phyloP scores from a whole-genome alignment of 371 early-diverging fungal genomes.

The Mortierella sp. region DNA sequence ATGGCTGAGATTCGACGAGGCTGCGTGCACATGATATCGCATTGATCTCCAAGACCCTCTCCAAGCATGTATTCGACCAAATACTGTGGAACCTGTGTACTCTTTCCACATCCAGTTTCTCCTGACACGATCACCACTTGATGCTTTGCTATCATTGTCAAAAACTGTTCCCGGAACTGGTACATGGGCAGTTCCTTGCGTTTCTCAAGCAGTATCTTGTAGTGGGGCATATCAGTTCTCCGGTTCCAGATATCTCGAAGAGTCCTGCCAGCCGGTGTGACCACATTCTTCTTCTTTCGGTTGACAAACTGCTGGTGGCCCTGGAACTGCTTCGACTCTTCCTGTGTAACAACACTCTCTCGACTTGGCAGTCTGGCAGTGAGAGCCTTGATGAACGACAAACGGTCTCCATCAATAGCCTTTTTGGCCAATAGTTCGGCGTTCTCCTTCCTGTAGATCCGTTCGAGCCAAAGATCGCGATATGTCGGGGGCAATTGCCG shows the following conservation, averaged over 20 bases:
- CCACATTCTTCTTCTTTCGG: conserved; percentile 9
- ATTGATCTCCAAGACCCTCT: conserved; percentile 52
- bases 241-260: conserved; percentile 36
- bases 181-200: conserved; percentile 72
- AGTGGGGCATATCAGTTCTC: conserved; percentile 50
- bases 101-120: conserved; percentile 96
- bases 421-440: conserved; percentile 51
- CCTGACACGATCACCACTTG: conserved; percentile 86
- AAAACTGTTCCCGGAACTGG: conserved; percentile 65
- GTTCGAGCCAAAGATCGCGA: conserved; percentile 74
- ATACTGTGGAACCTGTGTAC: conserved; percentile 92
- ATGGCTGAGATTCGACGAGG: conserved; percentile 96
- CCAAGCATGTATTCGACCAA: conserved; percentile 73
- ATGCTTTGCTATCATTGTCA: conserved; percentile 61
- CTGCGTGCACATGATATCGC: conserved; percentile 89
- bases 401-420: conserved; percentile 38
- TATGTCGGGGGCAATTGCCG: conserved; percentile 68
- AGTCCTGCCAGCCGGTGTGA: conserved; percentile 22
- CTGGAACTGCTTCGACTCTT: conserved; percentile 29
- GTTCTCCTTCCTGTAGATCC: conserved; percentile 61
- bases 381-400: conserved; percentile 50
- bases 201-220: conserved; percentile 60
- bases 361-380: conserved; percentile 24
- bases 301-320: conserved; percentile 8
- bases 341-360: conserved; percentile 2